phyloP scores from a whole-genome alignment of 2,329 filamentous ascomycete genomes.

The Ramularia endophylla region DNA sequence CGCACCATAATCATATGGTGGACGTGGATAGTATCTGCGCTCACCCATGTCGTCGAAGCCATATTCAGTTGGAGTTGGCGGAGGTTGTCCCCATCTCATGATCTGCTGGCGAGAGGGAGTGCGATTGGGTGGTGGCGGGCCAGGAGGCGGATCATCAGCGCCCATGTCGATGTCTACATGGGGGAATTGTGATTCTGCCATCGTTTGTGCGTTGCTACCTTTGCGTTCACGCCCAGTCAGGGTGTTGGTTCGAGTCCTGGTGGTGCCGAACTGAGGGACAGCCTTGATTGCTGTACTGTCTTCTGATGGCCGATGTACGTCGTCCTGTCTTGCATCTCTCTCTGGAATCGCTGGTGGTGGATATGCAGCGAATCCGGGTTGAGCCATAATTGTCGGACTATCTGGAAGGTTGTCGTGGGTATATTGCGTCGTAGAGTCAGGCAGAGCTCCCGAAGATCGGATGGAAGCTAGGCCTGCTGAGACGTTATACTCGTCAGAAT shows the following conservation, averaged over 20 bases:
- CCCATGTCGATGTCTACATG: slow-evolving; percentile 19
- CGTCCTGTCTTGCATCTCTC: slow-evolving; percentile 6
- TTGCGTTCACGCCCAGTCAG: slow-evolving; percentile 11
- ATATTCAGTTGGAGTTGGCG: slow-evolving; percentile 16
- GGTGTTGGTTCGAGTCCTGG: slow-evolving; percentile 4
- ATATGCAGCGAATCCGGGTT: slow-evolving; percentile 5
- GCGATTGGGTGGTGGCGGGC: slow-evolving; percentile 11
- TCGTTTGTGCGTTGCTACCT: slow-evolving; percentile 12
- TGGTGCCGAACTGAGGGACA: slow-evolving; percentile 3
- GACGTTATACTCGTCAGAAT: no score
- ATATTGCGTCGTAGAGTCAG: slow-evolving; percentile 1
- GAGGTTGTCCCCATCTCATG: slow-evolving; percentile 20
- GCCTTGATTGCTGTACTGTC: slow-evolving; percentile 10
- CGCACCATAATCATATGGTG: slow-evolving; percentile 19
- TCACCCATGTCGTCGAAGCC: slow-evolving; percentile 20
- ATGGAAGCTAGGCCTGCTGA: no score
- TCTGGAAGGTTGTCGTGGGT: slow-evolving; percentile 7
- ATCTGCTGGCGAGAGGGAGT: slow-evolving; percentile 22
- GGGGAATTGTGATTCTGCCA: slow-evolving; percentile 11
- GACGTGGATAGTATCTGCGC: slow-evolving; percentile 15
- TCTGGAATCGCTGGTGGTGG: slow-evolving; percentile 4
- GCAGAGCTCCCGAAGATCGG: no score
- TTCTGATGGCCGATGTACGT: slow-evolving; percentile 6
- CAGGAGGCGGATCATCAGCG: slow-evolving; percentile 10
- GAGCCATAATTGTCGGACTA: slow-evolving; percentile 7